Evolutionary conservation across 1,284 basidiomycete species (phyloP).

Genomic region (Rhodotorula sp.): DNA sequence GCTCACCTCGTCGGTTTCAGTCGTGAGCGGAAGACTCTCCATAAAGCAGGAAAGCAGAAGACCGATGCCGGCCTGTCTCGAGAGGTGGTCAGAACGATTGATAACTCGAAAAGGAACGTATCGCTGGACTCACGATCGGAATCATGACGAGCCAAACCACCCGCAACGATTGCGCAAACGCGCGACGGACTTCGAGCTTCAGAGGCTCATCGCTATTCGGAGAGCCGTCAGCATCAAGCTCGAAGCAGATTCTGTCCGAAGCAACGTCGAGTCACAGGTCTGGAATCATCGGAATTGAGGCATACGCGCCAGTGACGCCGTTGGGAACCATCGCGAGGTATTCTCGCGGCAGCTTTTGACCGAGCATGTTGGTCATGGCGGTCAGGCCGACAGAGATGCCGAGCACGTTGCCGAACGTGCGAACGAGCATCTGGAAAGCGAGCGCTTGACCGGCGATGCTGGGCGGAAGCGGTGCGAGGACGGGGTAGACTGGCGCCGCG

Average conservation of each 20-base stretch:
- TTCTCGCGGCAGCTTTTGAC: slow-evolving; percentile 11
- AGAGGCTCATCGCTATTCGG: slow-evolving; percentile 26
- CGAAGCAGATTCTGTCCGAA: too few relatives aligned
- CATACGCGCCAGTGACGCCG: slow-evolving; percentile 13
- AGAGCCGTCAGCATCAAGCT: too few relatives aligned
- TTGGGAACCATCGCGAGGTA: slow-evolving; percentile 9
- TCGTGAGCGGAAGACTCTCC: slow-evolving; percentile 3
- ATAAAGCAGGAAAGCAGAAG: slow-evolving; percentile 22
- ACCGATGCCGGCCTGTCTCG: slow-evolving; percentile 8
- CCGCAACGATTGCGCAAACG: slow-evolving; percentile 26
- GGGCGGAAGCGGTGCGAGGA: slow-evolving; percentile 51
- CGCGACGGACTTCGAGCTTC: slow-evolving; percentile 21
- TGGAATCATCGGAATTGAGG: slow-evolving; percentile 6
- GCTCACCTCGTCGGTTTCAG: slow-evolving; percentile 3
- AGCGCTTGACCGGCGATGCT: slow-evolving; percentile 34
- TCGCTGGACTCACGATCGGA: slow-evolving; percentile 18
- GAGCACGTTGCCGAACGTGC: slow-evolving; percentile 37
- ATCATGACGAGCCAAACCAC: slow-evolving; percentile 38
- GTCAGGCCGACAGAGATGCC: slow-evolving; percentile 35
- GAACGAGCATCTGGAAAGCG: slow-evolving; percentile 34
- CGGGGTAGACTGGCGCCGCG: slow-evolving; percentile 45
- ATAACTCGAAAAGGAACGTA: too few relatives aligned
- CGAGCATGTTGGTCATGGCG: slow-evolving; percentile 26
- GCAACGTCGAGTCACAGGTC: not conserved
- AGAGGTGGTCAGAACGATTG: not conserved